A percentile compares a stretch with the other conserved stretches of the same genome.
These are phyloP conservation scores for Saccharomyces pastorianus DNA, from an alignment of 1,139 yeast genomes.

Conservation along the genomic window DNA sequence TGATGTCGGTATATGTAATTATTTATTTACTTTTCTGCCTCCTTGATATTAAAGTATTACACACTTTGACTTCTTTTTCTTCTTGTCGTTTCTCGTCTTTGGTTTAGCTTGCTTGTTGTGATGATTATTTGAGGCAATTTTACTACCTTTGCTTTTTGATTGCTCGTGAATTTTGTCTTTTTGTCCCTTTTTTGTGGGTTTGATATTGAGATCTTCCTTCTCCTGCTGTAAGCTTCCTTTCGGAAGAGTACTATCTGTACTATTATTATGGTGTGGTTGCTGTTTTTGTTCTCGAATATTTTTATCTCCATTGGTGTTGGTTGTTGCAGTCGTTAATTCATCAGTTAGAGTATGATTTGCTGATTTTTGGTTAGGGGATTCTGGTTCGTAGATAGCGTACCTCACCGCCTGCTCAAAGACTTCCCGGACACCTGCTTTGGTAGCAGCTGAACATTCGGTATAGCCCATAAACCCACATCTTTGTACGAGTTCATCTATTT, in stretches of 20 bases:
- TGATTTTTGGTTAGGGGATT: slow-evolving; percentile 3
- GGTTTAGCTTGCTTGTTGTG: not conserved
- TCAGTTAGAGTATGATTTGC: slow-evolving; percentile 10
- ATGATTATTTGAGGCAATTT: not conserved
- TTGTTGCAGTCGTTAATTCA: slow-evolving; percentile 4
- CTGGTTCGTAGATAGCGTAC: slow-evolving; percentile 56
- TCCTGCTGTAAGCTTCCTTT: not conserved
- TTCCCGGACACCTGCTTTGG: slow-evolving; percentile 77
- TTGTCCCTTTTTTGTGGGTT: not conserved
- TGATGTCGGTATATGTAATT: not conserved
- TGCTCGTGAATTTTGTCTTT: not conserved
- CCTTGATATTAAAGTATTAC: slow-evolving; percentile 22
- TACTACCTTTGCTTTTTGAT: not conserved
- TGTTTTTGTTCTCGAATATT: not conserved
- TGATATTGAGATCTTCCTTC: not conserved
- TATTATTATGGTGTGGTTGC: not conserved
- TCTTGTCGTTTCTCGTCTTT: slow-evolving; percentile 9
- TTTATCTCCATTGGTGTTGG: not conserved
- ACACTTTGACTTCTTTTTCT: slow-evolving; percentile 33
- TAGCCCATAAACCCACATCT: slow-evolving; percentile 69
- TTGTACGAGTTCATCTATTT: slow-evolving; percentile 61
- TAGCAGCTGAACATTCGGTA: slow-evolving; percentile 89
- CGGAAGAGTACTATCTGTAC: not conserved
- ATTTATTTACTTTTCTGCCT: slow-evolving; percentile 3
- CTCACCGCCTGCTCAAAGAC: slow-evolving; percentile 77